phyloP scores from a whole-genome alignment of 305 asterid species.

The Fraxinus sp. region DNA sequence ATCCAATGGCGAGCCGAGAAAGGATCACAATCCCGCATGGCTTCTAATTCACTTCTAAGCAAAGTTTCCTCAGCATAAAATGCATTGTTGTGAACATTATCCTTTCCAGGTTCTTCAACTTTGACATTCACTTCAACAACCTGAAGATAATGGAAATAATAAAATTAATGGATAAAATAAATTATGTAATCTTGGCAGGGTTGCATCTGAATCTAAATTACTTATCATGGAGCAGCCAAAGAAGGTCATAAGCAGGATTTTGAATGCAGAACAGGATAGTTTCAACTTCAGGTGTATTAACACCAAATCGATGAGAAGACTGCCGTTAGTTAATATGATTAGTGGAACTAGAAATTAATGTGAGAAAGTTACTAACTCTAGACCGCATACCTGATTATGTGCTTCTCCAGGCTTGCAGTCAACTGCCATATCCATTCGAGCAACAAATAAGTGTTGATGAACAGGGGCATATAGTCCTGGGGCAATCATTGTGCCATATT shows the following conservation, averaged over 20 bases:
- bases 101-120: slow-evolving; percentile 87
- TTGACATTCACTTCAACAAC: slow-evolving; percentile 90
- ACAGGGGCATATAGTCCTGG: slow-evolving; percentile 97
- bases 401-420: slow-evolving; percentile 94
- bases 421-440: slow-evolving; percentile 96
- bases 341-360: neutral
- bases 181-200: slow-evolving; percentile 13
- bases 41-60: slow-evolving; percentile 82
- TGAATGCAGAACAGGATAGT: neutral
- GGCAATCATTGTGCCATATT: slow-evolving; percentile 90
- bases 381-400: slow-evolving; percentile 70
- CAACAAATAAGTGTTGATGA: slow-evolving; percentile 96
- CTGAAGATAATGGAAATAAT: slow-evolving; percentile 36
- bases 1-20: slow-evolving; percentile 95
- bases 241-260: neutral
- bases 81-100: slow-evolving; percentile 87
- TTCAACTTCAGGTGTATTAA: neutral
- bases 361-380: neutral
- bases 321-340: neutral
- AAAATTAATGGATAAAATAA: slow-evolving; percentile 11
- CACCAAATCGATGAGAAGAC: neutral
- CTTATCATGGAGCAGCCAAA: slow-evolving; percentile 6
- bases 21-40: slow-evolving; percentile 97
- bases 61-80: slow-evolving; percentile 87
- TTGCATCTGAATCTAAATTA: slow-evolving; percentile 13